Percentiles rank a stretch among this genome's conserved stretches.
Conservation (phyloP, 2,329 filamentous ascomycete genomes). For the Geosmithia flava region DNA sequence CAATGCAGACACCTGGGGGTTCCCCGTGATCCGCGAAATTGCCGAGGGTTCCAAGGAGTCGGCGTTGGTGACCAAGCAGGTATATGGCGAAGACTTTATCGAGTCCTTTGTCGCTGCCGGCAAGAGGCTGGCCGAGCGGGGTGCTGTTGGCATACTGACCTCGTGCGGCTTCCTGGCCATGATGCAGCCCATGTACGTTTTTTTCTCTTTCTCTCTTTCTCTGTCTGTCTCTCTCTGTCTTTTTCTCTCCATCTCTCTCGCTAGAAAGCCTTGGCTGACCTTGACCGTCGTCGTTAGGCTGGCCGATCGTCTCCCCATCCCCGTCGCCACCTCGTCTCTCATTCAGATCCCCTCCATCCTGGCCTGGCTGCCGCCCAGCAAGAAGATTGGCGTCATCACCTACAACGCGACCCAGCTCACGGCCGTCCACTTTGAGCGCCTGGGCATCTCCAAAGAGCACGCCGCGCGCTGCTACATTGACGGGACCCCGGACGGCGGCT, state of each 20-base stretch:
- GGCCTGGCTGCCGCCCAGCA: constrained; percentile 10
- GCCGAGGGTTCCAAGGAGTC: constrained; percentile 15
- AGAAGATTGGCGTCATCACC: constrained; percentile 17
- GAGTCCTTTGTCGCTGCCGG: constrained; percentile 20
- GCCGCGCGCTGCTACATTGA: constrained; percentile 6
- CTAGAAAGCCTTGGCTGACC: not conserved
- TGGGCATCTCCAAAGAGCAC: constrained; percentile 9
- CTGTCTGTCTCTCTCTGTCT: no score
- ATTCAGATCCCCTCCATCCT: constrained; percentile 19
- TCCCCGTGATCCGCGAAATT: constrained; percentile 20
- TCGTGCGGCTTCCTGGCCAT: constrained; percentile 25
- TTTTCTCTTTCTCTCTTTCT: no score
- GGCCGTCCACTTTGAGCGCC: constrained; percentile 7
- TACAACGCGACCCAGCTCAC: constrained; percentile 14
- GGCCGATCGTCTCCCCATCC: constrained; percentile 17
- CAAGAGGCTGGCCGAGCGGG: constrained; percentile 15
- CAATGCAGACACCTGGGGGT: constrained; percentile 21
- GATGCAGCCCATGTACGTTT: constrained; percentile 15
- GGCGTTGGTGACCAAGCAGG: constrained; percentile 14
- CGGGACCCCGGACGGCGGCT: constrained; percentile 10
- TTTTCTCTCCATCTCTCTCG: no score
- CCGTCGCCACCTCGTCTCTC: constrained; percentile 21
- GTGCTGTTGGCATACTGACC: constrained; percentile 22
- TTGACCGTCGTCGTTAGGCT: constrained; percentile 8
- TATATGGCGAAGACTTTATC: constrained; percentile 18